Percentiles rank a stretch among this genome's conserved stretches.
Evolutionary conservation across 2,329 filamentous ascomycete genomes (phyloP).

Genomic region (Venturia pyrina): DNA sequence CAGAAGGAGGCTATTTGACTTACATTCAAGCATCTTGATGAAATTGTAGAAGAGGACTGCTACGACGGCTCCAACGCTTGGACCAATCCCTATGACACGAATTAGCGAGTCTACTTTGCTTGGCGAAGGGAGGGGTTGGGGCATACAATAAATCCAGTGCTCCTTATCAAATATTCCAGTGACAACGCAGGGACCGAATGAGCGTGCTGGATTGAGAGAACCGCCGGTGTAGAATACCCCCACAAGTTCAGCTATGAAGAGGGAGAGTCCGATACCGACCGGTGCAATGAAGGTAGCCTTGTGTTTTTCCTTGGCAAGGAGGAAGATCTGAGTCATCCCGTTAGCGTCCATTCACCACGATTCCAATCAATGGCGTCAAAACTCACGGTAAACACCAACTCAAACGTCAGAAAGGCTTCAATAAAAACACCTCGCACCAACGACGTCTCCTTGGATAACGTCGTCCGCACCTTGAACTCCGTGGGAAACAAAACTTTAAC

Average conservation of each 20-base stretch:
- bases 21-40: slow-evolving; percentile 12
- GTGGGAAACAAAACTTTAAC: slow-evolving; percentile 36
- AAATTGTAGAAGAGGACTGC: slow-evolving; percentile 13
- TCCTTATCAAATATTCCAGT: slow-evolving; percentile 11
- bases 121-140: not conserved
- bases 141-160: slow-evolving; percentile 14
- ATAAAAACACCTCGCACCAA: slow-evolving; percentile 39
- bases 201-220: slow-evolving; percentile 12
- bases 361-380: slow-evolving; percentile 16
- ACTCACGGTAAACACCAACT: slow-evolving; percentile 25
- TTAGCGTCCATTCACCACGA: too few species aligned
- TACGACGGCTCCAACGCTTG: slow-evolving; percentile 6
- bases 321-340: slow-evolving; percentile 17
- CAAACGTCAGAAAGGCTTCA: slow-evolving; percentile 39
- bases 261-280: slow-evolving; percentile 20
- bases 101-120: not conserved
- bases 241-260: slow-evolving; percentile 14
- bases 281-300: slow-evolving; percentile 32
- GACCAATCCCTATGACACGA: slow-evolving; percentile 11
- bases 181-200: slow-evolving; percentile 13
- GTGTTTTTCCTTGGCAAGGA: slow-evolving; percentile 33
- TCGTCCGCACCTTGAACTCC: slow-evolving; percentile 33
- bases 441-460: slow-evolving; percentile 30
- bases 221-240: slow-evolving; percentile 12
- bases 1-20: not conserved